These are phyloP conservation scores for Coemansia sp. DNA, from an alignment of 192 early-diverging fungal genomes.

Conservation along the genomic window DNA sequence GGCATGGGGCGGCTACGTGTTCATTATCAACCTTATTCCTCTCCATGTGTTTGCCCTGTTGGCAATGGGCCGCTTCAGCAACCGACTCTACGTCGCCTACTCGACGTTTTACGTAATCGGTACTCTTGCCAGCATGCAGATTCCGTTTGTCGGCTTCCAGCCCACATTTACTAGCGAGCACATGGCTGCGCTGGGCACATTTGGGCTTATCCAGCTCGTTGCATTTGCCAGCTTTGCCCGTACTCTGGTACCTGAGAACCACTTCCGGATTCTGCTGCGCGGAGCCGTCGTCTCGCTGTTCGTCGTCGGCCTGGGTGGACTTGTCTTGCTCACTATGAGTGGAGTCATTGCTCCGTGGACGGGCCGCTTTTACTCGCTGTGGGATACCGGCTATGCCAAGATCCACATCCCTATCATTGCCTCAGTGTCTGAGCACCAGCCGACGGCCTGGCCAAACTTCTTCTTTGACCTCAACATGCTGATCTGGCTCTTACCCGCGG, in stretches of 20 bases:
- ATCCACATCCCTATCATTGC: conserved; percentile 99
- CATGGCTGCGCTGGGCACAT: conserved; percentile 98
- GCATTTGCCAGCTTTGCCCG: conserved; percentile 89
- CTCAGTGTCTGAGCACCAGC: conserved; percentile 99
- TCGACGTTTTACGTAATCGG: conserved; percentile 98
- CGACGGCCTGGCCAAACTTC: conserved; percentile 98
- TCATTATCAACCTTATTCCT: conserved; percentile 99
- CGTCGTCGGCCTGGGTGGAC: conserved; percentile 54
- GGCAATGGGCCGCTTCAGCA: conserved; percentile 95
- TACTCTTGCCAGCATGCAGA: conserved; percentile 96
- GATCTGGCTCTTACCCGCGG: conserved; percentile 96
- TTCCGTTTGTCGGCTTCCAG: conserved; percentile 99
- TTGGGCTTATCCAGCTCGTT: conserved; percentile 94
- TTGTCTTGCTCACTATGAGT: conserved; percentile 73
- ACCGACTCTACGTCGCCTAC: conserved; percentile 93
- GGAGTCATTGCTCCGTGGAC: conserved; percentile 98
- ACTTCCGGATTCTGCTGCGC: conserved; percentile 83
- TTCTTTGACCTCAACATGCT: conserved; percentile 99
- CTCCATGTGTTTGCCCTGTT: conserved; percentile 93
- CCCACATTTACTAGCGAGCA: conserved; percentile 97
- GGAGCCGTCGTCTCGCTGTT: conserved; percentile 59
- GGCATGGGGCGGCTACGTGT: conserved; percentile 99
- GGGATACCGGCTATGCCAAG: conserved; percentile 99
- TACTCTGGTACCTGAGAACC: conserved; percentile 72
- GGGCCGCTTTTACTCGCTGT: conserved; percentile 99